A percentile compares a stretch with the other conserved stretches of the same genome.
phyloP scores from a whole-genome alignment of 2,329 filamentous ascomycete genomes.

The Lasiodiplodia hormozganensis region DNA sequence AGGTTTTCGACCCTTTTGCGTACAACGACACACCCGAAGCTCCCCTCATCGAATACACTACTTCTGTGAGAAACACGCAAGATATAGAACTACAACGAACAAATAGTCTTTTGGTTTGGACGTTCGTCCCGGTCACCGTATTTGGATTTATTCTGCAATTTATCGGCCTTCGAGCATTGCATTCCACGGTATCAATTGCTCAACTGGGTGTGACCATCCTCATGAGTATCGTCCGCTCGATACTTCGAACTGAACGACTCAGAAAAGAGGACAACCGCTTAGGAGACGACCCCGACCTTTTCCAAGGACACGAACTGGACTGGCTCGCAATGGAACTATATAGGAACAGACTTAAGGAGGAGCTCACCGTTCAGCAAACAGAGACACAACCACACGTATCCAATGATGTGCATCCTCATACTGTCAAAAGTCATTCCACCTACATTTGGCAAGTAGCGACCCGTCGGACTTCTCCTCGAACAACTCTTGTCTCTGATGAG shows the following conservation, averaged over 20 bases:
- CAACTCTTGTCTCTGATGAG: too few relatives aligned
- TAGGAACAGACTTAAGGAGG: rapidly evolving
- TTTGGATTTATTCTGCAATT: neutral
- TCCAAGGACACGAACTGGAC: constrained; percentile 14
- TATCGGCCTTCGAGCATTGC: neutral
- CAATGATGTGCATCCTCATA: too few relatives aligned
- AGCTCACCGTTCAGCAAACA: too few relatives aligned
- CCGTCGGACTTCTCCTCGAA: too few relatives aligned
- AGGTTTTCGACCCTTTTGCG: neutral
- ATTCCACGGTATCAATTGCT: neutral
- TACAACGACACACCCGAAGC: too few relatives aligned
- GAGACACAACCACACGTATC: too few relatives aligned
- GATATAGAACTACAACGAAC: too few relatives aligned
- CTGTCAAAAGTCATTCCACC: too few relatives aligned
- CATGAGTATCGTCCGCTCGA: neutral
- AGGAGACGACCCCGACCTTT: neutral
- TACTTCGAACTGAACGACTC: neutral
- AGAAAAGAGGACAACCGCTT: neutral
- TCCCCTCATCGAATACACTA: too few relatives aligned
- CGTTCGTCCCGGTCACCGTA: neutral
- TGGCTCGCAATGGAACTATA: neutral
- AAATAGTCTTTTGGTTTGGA: neutral
- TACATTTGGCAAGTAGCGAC: too few relatives aligned
- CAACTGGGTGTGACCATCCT: neutral
- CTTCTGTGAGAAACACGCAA: too few relatives aligned